Evolutionary conservation across 768 basidiomycete species (phyloP).

Genomic region (Boletus bicolor): DNA sequence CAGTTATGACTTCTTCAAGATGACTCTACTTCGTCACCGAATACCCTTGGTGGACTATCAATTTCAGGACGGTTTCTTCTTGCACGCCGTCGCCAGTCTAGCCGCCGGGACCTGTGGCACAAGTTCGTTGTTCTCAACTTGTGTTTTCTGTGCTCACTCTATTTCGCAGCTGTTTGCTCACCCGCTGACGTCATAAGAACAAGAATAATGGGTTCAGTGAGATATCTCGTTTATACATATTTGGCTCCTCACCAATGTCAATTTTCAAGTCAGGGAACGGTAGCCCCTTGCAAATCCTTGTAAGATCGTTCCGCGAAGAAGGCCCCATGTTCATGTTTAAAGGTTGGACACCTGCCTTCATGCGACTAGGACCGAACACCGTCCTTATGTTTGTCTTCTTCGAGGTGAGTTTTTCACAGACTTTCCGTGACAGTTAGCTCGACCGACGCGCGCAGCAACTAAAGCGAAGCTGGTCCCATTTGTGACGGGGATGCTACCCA

Average conservation of each 20-base stretch:
- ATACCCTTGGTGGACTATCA: constrained; percentile 58
- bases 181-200: constrained; percentile 77
- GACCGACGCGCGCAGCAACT: constrained; percentile 52
- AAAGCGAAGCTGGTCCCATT: constrained; percentile 53
- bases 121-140: constrained; percentile 43
- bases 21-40: constrained; percentile 46
- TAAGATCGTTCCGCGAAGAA: constrained; percentile 63
- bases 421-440: neutral
- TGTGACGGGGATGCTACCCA: neutral
- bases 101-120: constrained; percentile 75
- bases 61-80: constrained; percentile 58
- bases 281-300: constrained; percentile 50
- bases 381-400: constrained; percentile 83
- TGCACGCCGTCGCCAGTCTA: constrained; percentile 67
- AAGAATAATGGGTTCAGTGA: constrained; percentile 72
- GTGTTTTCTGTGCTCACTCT: constrained; percentile 2
- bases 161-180: constrained; percentile 62
- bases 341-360: constrained; percentile 88
- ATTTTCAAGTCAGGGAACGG: constrained; percentile 46
- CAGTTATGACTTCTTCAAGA: constrained; percentile 79
- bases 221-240: constrained; percentile 20
- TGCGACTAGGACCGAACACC: constrained; percentile 80
- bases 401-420: constrained; percentile 48
- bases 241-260: constrained; percentile 1
- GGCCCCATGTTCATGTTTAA: constrained; percentile 79